Evolutionary conservation across 805 yeast species (phyloP), one percentile per base, ranked within the genome.

Genomic region (Priceomyces haplophilus): DNA sequence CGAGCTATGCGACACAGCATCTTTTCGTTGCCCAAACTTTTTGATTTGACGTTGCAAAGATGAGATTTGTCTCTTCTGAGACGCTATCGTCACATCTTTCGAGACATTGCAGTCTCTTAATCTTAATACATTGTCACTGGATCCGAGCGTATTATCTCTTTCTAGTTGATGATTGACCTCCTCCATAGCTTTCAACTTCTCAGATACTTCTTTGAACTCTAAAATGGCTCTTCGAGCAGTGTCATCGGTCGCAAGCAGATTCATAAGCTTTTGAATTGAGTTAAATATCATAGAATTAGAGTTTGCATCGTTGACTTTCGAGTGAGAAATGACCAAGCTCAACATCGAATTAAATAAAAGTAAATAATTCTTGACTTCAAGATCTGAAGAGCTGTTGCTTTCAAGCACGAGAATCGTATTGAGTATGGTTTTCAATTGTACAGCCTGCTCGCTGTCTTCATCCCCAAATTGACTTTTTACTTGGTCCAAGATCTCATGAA

Each of bases 241-340:
- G 24, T 65, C 67, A 39, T 65, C 71, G 3, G 69, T 56, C 6
- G 55, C 52, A 43, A 64, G 43, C 27, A 65, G 52, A 41, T 67
- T 69, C 56, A 66, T 58, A 16, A 65, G 48, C 27, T 64, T 52
- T 36, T 65, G 71, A 13, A 70, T 58, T 1, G 69, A 51, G 38
- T 58, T 55, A 39, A 56, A 57, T 21, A 65, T 48, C 2, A 59
- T 63, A n/a, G 65, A 46, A 15, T 52, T 55, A 1, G 67, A 45
- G 27, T 60, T 62, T 4, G 56, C 44, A 1, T 55, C 61, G 23
- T 52, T 41, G 24, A 47, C 43, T 3, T 52, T 47, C 0, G 63
- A 53, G 25, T 61, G 65, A 3, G 60, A 51, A 19, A 61, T 47
- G 4, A 67, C 49, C 33, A 65, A 69, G 18, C 54, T 59, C 34